Evolutionary conservation across 1,139 yeast species (phyloP), one percentile per base, ranked within the genome.

Genomic region (Suhomyces yuchorum): DNA sequence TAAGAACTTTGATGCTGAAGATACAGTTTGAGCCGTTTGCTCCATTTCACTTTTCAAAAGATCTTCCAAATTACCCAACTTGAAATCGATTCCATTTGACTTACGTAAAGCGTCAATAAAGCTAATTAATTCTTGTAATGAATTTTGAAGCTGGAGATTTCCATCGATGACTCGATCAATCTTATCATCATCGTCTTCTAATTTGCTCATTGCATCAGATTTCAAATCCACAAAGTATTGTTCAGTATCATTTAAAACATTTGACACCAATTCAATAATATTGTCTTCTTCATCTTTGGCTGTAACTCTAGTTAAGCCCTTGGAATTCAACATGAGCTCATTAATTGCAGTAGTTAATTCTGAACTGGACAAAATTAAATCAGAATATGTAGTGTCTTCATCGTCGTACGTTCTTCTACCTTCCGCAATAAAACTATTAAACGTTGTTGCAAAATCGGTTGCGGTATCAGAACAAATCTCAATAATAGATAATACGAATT

Each of bases 391-490:
- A 4, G 85, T 69, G 52, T 86, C 89, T 52, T 85, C 89, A 49
- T 85, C 89, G 37, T 67, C 66, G 44, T 68, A 70, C 2, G 67
- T 59, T 47, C 78, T 76, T 44, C 82, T 82, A 11, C 92, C 96
- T 62, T 88, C 96, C 2, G 87, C 92, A 46, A 89, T 75, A 59
- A 81, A 85, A 43, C 84, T 81, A 62, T 87, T 89, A 70, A 90
- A 90, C 12, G 86, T 82, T 15, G 85, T 80, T 5, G 96, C 87
- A 65, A 91, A 89, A 43, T 87, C 95, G 7, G 93, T 88, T 0
- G 92, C 90, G 22, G 81, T 74, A 46, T 84, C 81, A 0, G 91
- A 81, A 22, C 87, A 78, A 56, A 84, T 80, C 62, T 91, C 97
- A 55, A 85, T 71, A 42, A 88, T 71, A 0, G 95, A 85, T 39